A percentile compares a stretch with the other conserved stretches of the same genome.
Evolutionary conservation across 306 rosid species (phyloP).

Genomic region (Cicer arietinum): DNA sequence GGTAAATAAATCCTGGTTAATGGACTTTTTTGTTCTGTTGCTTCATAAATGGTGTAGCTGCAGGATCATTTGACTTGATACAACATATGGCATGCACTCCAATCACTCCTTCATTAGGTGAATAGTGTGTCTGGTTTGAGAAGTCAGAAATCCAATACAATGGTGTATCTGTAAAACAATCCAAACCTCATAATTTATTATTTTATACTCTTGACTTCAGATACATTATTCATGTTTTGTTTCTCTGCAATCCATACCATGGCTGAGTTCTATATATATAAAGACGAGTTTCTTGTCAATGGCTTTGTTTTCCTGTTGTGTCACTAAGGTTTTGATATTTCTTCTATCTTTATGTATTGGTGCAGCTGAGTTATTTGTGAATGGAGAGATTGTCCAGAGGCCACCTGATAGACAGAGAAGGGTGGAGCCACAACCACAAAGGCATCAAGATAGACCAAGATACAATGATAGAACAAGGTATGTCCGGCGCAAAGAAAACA

Average conservation of each 20-base stretch:
- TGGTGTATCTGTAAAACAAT: neutral
- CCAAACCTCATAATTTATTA: neutral
- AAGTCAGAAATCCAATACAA: slow-evolving; percentile 10
- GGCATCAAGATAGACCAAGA: slow-evolving; percentile 78
- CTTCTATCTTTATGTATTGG: neutral
- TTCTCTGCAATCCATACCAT: slow-evolving; percentile 2
- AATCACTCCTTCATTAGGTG: slow-evolving; percentile 14
- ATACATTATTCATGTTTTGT: neutral
- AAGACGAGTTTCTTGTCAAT: neutral
- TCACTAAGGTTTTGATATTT: neutral
- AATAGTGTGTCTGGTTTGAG: slow-evolving; percentile 1
- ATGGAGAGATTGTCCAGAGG: slow-evolving; percentile 85
- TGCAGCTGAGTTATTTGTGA: slow-evolving; percentile 80
- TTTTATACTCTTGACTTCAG: neutral
- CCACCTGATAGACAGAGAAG: slow-evolving; percentile 84
- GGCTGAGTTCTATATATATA: neutral
- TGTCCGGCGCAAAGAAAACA: slow-evolving; percentile 65
- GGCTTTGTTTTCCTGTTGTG: slow-evolving; percentile 3
- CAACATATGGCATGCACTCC: slow-evolving; percentile 23
- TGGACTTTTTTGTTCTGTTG: slow-evolving; percentile 54
- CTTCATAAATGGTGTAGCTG: slow-evolving; percentile 44
- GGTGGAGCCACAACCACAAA: slow-evolving; percentile 80
- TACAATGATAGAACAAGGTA: slow-evolving; percentile 76
- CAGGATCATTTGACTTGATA: slow-evolving; percentile 54
- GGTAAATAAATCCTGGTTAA: slow-evolving; percentile 39